Evolutionary conservation across 2,329 filamentous ascomycete species (phyloP), one percentile per base, ranked within the genome.

Genomic region (Xylaria arbuscula): DNA sequence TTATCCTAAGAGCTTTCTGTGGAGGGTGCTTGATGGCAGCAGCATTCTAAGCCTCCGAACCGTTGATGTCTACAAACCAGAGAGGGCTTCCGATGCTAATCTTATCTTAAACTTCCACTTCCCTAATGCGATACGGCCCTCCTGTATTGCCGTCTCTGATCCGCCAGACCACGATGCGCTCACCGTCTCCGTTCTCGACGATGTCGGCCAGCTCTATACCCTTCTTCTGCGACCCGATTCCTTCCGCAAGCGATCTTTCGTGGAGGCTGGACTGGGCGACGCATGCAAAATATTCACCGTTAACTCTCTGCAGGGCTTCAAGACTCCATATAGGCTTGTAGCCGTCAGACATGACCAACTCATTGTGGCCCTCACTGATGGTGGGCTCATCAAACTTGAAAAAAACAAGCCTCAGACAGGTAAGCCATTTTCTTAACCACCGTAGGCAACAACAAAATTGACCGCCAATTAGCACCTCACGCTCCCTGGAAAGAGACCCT

Each of bases 1-100:
- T 71, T 90, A 91, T 71, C 96, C 96, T 47, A 90, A 92, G 77
- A 93, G 89, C 80, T 97, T 98, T 78, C 86, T 97, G 56, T 99
- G 96, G 96, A 89, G 95, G 74, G 87, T 98, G 47, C 82, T 98
- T 69, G 92, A 97, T 76, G 89, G 93, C 75, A 89, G 90, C 76
- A 92, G 88, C 73, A 85, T 93, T 70, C 85, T 99, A 74, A 95
- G 96, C 81, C 86, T 99, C 59, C 92, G 93, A 77, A 90, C 89
- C 48, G 89, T 93, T 68, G 96, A 99, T 80, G 82, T 98, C 72
- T 91, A 89, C 78, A 94, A 87, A 82, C 88, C 85, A 72, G 86
- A 85, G 69, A 86, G 85, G 73, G 87, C 89, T 24, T 81, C 84
- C 51, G 93, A 97, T 80, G 89, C 92, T 63, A 89, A 90, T 72